A percentile compares a stretch with the other conserved stretches of the same genome.
phyloP scores from a whole-genome alignment of 179 eudicot species.

The Gypsophila paniculata region DNA sequence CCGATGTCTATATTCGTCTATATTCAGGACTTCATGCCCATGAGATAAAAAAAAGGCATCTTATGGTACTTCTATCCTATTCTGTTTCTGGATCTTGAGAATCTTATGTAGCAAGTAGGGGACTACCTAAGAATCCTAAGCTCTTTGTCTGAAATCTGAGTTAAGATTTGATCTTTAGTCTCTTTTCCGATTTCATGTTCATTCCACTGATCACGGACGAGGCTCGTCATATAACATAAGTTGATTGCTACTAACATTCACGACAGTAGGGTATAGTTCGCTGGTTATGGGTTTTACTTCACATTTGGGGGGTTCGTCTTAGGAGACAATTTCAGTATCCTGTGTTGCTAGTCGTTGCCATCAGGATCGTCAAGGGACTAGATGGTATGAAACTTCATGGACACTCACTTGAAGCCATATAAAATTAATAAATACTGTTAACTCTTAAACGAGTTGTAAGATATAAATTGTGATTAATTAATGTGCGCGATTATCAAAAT shows the following conservation, averaged over 20 bases:
- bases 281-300: too few relatives aligned
- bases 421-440: neutral
- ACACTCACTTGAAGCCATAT: neutral
- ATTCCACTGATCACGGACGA: neutral
- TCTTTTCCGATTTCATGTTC: neutral
- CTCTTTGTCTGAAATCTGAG: neutral
- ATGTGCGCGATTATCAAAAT: neutral
- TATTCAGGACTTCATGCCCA: too few relatives aligned
- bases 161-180: slow-evolving; percentile 11
- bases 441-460: neutral
- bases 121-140: neutral
- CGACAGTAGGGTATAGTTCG: too few relatives aligned
- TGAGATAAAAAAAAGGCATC: too few relatives aligned
- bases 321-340: neutral
- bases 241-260: neutral
- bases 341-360: neutral
- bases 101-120: neutral
- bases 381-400: neutral
- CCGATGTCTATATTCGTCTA: too few relatives aligned
- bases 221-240: neutral
- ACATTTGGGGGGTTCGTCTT: neutral
- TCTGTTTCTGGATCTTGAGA: slow-evolving; percentile 1
- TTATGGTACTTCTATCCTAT: neutral
- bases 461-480: neutral
- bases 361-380: neutral